Base-by-base conservation (phyloP, 306 rosid species). In the Arachis stenosperma region DNA sequence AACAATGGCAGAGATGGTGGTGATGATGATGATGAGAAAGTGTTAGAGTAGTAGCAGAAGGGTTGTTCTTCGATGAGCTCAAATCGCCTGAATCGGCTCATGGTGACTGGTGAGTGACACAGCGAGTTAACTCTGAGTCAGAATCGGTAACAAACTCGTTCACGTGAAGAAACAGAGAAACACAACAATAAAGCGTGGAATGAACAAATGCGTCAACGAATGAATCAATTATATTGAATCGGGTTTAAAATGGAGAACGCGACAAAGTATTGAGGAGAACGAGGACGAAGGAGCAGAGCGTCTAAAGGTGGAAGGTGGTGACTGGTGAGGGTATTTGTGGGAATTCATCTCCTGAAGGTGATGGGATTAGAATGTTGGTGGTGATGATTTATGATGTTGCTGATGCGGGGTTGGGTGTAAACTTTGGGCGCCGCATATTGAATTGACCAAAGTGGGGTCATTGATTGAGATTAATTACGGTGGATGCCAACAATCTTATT, bases 11-110 rank as follows among this genome's bases (percentile, higher is more conserved):
- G 56, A 9, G 63, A 55, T 54, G 55, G 27, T 54, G 55, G 36
- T 33, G 37, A 2, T 33, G 37, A 33, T 33, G 37, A 33, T 33
- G 37, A 33, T 33, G 37, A 33, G 37, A 33, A 33, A 2, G 37
- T 33, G 37, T 33, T 33, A 59, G 62, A 3, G 78, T 40, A 29
- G 51, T 68, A 42, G 11, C 14, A 48, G 54, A n/a, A 48, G 15
- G n/a, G 3, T 11, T 86, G 82, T 39, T 90, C 88, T 57, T 94
- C 85, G 55, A 84, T 12, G 83, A 88, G 79, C 50, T 94, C 85
- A 36, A 80, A 61, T 80, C 89, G 84, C 46, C 76, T 80, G 84
- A 86, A 67, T 67, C 84, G 83, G 79, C 84, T 85, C 99, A 94
- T 94, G 75, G 69, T 71, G 57, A 52, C 2, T 42, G 37, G 37